Base-by-base conservation (phyloP, 495 filamentous ascomycete species). In the Aspergillus avenaceus region DNA sequence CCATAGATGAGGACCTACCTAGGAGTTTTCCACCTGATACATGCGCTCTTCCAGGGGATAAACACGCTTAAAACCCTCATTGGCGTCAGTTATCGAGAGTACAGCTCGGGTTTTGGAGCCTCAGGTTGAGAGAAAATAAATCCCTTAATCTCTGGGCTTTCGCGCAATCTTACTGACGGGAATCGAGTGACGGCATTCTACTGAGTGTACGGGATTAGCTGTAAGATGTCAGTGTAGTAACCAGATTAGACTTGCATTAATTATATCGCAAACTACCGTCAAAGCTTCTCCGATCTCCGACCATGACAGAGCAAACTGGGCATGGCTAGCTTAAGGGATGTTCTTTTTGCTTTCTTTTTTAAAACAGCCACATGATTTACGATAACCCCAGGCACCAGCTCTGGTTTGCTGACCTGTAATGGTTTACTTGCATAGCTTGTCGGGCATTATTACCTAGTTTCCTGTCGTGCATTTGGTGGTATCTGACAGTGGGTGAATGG, bases 1-100 rank as follows among this genome's bases (percentile, higher is more conserved):
- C 2, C 6, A 38, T 38, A 14, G 21, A 38, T 6, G 3, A 18
- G 21, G 16, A 38, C 34, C n/a, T 18, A 38, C 6, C 21, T 2
- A 38, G 34, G n/a, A 19, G 34, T 38, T 18, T 21, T 11, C 5
- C 9, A 18, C 34, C 21, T 38, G 34, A 2, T 21, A 21, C 9
- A 21, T 38, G 34, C 21, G 14, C 34, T 19, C 21, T 21, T 18
- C 21, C 32, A 4, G 34, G 23, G n/a, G 26, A 49, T 21, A 41
- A 41, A 38, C 34, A 38, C 21, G 8, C 34, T 38, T 8, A 38
- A 13, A 21, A 9, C 48, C 48, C 48, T 41, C 48, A 22, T 29
- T 43, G 40, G 41, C 28, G 40, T 18, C 32, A 34, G 28, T 8
- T 14, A 19, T 13, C 40, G 4, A 22, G 18, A 27, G 18, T 28